Evolutionary conservation across 2,329 filamentous ascomycete genomes (phyloP).

Genomic region (Ophidiomyces ophidiicola): DNA sequence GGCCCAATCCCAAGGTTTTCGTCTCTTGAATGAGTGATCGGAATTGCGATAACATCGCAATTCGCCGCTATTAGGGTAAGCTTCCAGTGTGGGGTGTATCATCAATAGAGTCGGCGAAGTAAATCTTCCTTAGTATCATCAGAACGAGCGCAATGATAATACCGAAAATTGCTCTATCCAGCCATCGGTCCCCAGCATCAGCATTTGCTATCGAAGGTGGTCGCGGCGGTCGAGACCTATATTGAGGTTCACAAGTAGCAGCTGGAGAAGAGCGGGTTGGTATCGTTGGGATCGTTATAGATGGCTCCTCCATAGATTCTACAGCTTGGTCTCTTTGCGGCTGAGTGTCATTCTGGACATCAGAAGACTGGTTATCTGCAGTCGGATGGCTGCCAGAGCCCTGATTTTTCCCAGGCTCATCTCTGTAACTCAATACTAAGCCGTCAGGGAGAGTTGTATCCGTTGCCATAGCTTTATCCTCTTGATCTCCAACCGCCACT

Average conservation of each 20-base stretch:
- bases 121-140: slow-evolving; percentile 48
- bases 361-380: too few relatives aligned
- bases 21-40: too few relatives aligned
- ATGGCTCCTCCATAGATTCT: neutral
- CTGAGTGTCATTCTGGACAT: too few relatives aligned
- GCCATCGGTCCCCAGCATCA: slow-evolving; percentile 54
- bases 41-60: too few relatives aligned
- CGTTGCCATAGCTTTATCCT: slow-evolving; percentile 19
- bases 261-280: neutral
- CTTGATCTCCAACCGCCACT: slow-evolving; percentile 31
- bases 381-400: neutral
- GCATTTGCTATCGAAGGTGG: neutral
- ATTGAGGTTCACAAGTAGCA: neutral
- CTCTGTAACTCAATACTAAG: slow-evolving; percentile 27
- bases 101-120: too few relatives aligned
- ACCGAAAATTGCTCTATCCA: slow-evolving; percentile 68
- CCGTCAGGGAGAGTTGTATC: slow-evolving; percentile 41
- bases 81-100: too few relatives aligned
- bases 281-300: neutral
- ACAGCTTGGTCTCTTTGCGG: neutral
- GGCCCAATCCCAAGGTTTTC: too few relatives aligned
- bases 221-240: neutral
- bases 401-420: slow-evolving; percentile 27
- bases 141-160: slow-evolving; percentile 57
- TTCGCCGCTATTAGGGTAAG: too few relatives aligned